Evolutionary conservation across 2,329 filamentous ascomycete species (phyloP).

Genomic region (Fusarium aywerte): DNA sequence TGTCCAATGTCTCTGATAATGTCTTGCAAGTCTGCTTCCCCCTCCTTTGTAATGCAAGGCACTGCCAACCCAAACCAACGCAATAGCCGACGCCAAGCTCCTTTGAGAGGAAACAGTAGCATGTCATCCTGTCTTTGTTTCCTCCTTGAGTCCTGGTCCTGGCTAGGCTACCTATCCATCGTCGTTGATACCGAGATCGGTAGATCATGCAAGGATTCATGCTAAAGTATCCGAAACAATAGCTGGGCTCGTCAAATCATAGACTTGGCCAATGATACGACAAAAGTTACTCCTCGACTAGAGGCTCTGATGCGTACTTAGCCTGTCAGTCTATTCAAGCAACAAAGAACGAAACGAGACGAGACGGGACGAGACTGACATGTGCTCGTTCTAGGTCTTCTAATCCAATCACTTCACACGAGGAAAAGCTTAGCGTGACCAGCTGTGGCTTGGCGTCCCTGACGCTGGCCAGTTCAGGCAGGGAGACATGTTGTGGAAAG

Average conservation of each 20-base stretch:
- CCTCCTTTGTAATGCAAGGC: background rate
- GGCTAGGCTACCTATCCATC: background rate
- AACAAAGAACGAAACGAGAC: slow-evolving; percentile 20
- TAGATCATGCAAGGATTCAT: slow-evolving; percentile 10
- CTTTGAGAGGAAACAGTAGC: slow-evolving; percentile 13
- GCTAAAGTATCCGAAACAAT: slow-evolving; percentile 34
- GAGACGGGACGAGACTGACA: slow-evolving; percentile 20
- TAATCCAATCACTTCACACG: slow-evolving; percentile 19
- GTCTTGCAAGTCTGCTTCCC: slow-evolving; percentile 2
- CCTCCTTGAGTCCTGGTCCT: background rate
- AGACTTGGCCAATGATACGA: background rate
- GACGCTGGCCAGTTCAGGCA: slow-evolving; percentile 25
- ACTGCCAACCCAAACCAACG: background rate
- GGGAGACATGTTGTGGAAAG: slow-evolving; percentile 15
- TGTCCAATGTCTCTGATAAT: slow-evolving; percentile 38
- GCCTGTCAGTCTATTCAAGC: slow-evolving; percentile 3
- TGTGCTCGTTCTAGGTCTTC: background rate
- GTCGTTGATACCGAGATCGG: slow-evolving; percentile 4
- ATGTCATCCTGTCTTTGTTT: background rate
- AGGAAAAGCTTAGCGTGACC: slow-evolving; percentile 29
- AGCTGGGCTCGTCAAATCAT: slow-evolving; percentile 6
- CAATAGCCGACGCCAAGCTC: slow-evolving; percentile 10
- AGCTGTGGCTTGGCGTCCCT: slow-evolving; percentile 23
- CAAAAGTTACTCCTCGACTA: background rate
- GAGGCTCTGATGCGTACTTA: slow-evolving; percentile 28